Evolutionary conservation across 331 rosid species (phyloP), one percentile per base, ranked within the genome.

Genomic region (Pyrus hybrid): DNA sequence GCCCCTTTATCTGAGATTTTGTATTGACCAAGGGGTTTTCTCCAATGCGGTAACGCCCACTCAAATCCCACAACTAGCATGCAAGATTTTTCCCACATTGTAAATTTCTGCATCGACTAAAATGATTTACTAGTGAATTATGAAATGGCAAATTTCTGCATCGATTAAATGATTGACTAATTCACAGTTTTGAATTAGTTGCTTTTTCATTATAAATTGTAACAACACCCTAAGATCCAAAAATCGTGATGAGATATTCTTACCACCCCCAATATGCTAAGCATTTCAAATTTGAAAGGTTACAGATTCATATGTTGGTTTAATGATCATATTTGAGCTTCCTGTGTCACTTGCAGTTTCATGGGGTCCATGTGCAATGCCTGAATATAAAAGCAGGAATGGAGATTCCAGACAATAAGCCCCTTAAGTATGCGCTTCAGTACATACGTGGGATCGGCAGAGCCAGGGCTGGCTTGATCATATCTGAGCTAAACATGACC

Each of bases 331-430:
- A 13, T 21, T 9, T 30, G 16, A 16, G 61, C n/a, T 8, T 72
- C 54, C 16, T 72, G 35, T 41, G 8, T 61, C 60, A 5, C 20
- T 16, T 80, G 81, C 88, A 89, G 93, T 37, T 73, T 76, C 73
- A 68, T 4, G 87, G 91, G 35, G 75, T 84, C 41, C 82, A 71
- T 12, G 82, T 64, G 6, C 81, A 81, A 51, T 71, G 81, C 72
- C 83, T 91, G 49, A 85, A 77, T 76, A 85, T 91, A 63, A 90
- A 84, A 79, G 97, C 93, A 63, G 97, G 93, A 60, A 72, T 89
- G 64, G 93, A 91, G 77, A 91, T 91, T 73, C 97, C 93, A 26
- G 97, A 89, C 77, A 69, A 79, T 66, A 89, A 91, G 84, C 78
- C 87, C 57, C 92, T 89, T 6, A 73, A 80, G 81, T 85, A 51